These are phyloP conservation scores for Saccharomycopsis sp. DNA, from an alignment of 805 yeast genomes.

Conservation along the genomic window DNA sequence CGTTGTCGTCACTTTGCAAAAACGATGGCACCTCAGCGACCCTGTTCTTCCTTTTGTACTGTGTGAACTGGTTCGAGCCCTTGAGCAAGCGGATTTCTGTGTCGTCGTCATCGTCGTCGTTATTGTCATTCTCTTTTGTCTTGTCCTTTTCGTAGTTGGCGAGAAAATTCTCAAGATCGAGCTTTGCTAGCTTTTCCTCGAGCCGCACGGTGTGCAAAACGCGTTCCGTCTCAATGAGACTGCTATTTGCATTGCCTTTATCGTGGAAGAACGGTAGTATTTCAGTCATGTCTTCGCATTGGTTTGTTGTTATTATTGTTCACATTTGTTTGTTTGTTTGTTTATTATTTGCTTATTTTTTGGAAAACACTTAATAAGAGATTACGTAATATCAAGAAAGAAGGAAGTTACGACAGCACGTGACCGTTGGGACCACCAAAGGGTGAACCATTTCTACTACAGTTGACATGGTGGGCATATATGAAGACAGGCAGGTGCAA, in stretches of 20 bases:
- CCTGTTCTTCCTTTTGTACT: not conserved
- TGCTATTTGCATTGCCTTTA: not conserved
- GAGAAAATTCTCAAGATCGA: constrained; percentile 13
- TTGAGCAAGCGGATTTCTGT: constrained; percentile 12
- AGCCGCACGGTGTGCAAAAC: constrained; percentile 9
- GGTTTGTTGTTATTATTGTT: no score
- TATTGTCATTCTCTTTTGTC: not conserved
- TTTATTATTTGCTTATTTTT: not conserved
- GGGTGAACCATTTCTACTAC: no score
- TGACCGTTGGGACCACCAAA: no score
- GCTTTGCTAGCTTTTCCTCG: constrained; percentile 15
- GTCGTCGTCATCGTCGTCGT: constrained; percentile 7
- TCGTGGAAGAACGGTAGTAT: no score
- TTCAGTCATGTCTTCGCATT: no score
- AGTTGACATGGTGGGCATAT: no score
- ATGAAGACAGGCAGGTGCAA: no score
- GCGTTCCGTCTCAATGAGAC: constrained; percentile 7
- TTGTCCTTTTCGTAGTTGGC: constrained; percentile 9
- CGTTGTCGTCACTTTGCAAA: not conserved
- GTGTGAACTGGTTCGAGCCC: constrained; percentile 4
- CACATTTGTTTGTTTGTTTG: not conserved
- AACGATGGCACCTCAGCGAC: not conserved
- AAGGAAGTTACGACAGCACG: no score
- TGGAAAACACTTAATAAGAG: no score
- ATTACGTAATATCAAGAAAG: no score